phyloP scores from a whole-genome alignment of 345 rosid genomes.

The Eucalyptus marginata region DNA sequence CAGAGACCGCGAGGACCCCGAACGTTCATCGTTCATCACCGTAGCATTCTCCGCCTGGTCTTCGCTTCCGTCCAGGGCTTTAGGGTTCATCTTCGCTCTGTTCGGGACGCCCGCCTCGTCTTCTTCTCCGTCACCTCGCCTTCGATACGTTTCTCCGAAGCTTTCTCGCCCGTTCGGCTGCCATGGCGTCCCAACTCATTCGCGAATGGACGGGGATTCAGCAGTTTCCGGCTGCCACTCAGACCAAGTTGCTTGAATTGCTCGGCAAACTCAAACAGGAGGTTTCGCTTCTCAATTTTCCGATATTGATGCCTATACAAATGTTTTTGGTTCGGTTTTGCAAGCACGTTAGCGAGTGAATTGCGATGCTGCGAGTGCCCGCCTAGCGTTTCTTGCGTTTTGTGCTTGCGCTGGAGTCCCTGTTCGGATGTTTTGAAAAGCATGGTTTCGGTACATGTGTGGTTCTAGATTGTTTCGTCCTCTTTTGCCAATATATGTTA shows the following conservation, averaged over 20 bases:
- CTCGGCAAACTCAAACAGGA: constrained; percentile 64
- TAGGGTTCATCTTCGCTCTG: neutral
- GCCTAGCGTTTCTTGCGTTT: neutral
- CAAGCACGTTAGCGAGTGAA: neutral
- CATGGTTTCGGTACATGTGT: neutral
- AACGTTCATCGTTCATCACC: neutral
- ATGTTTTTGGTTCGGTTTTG: neutral
- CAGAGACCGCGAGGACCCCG: neutral
- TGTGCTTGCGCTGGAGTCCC: neutral
- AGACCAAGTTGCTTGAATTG: constrained; percentile 54
- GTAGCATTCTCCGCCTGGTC: neutral
- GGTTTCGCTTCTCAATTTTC: constrained; percentile 18
- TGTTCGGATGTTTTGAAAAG: neutral
- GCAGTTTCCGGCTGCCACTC: constrained; percentile 74
- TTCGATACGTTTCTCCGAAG: neutral
- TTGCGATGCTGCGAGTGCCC: neutral
- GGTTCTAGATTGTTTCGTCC: neutral
- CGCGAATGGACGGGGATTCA: constrained; percentile 83
- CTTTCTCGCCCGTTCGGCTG: neutral
- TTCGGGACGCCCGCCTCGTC: neutral
- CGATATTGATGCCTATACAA: neutral
- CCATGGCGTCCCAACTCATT: constrained; percentile 26
- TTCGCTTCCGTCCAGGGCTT: neutral
- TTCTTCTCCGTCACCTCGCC: neutral
- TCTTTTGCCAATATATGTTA: neutral